Conservation (phyloP, 257 asterid species). For the Solanum stenotomum region DNA sequence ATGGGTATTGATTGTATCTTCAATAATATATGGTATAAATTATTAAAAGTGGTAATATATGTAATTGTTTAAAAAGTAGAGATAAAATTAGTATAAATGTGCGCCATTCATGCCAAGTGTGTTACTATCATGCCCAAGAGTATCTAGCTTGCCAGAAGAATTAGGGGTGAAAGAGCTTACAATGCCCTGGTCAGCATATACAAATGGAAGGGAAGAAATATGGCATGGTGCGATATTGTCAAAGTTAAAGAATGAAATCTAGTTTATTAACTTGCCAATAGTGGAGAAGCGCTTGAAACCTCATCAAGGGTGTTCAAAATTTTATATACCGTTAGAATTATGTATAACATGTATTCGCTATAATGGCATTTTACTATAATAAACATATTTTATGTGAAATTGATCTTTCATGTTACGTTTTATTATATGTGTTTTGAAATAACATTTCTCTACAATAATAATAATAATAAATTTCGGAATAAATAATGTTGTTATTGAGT, state of each 20-base stretch:
- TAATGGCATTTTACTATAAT: too few species aligned
- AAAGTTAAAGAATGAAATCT: too few species aligned
- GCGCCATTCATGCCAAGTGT: neutral
- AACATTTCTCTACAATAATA: neutral
- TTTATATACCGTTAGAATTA: too few species aligned
- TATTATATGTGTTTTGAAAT: neutral
- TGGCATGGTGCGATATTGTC: too few species aligned
- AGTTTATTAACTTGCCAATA: neutral
- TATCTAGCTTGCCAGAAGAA: neutral
- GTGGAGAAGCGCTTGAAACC: neutral
- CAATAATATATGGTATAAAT: too few species aligned
- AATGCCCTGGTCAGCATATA: neutral
- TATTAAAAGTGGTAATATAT: too few species aligned
- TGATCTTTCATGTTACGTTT: neutral
- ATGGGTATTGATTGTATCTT: neutral
- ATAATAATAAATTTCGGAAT: too few species aligned
- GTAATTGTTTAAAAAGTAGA: too few species aligned
- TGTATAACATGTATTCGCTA: neutral
- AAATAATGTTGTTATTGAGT: neutral
- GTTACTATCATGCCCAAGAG: neutral
- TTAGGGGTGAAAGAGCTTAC: neutral
- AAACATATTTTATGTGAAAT: neutral
- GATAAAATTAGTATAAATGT: too few species aligned
- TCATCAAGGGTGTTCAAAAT: neutral
- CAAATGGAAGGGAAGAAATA: too few species aligned